phyloP scores from a whole-genome alignment of 2,329 filamentous ascomycete genomes.

The Pyrenochaeta sp. region DNA sequence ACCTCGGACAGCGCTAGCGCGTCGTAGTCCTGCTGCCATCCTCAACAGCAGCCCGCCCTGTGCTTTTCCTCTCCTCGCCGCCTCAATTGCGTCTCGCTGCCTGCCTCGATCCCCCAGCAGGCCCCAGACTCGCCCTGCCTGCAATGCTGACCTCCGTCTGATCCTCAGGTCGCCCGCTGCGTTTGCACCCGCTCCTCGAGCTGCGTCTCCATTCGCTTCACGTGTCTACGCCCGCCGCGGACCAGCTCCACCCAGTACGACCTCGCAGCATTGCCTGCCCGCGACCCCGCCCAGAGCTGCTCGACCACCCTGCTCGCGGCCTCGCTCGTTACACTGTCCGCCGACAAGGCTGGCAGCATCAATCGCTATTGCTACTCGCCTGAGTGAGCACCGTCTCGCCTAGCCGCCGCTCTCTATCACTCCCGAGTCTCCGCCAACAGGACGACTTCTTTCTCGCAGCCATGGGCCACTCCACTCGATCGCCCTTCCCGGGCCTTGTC shows the following conservation, averaged over 20 bases:
- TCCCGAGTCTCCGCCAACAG: constrained; percentile 3
- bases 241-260: constrained; percentile 10
- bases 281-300: constrained; percentile 8
- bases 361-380: constrained; percentile 27
- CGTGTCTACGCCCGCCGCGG: constrained; percentile 1
- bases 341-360: constrained; percentile 25
- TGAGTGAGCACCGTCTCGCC: constrained; percentile 7
- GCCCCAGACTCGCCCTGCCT: constrained; percentile 13
- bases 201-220: not conserved
- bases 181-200: not conserved
- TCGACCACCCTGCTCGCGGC: not conserved
- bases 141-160: constrained; percentile 32
- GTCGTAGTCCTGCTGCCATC: constrained; percentile 10
- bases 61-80: constrained; percentile 10
- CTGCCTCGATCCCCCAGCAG: constrained; percentile 17
- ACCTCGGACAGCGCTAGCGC: not conserved
- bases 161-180: constrained; percentile 11
- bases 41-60: constrained; percentile 27
- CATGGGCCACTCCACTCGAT: constrained; percentile 22
- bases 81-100: constrained; percentile 11
- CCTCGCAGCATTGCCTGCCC: constrained; percentile 15
- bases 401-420: constrained; percentile 17
- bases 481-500: constrained; percentile 22
- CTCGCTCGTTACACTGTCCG: constrained; percentile 9
- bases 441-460: no score